A percentile compares a stretch with the other conserved stretches of the same genome.
Conservation (phyloP, 2,329 filamentous ascomycete species). For the Aspergillus bombycis region DNA sequence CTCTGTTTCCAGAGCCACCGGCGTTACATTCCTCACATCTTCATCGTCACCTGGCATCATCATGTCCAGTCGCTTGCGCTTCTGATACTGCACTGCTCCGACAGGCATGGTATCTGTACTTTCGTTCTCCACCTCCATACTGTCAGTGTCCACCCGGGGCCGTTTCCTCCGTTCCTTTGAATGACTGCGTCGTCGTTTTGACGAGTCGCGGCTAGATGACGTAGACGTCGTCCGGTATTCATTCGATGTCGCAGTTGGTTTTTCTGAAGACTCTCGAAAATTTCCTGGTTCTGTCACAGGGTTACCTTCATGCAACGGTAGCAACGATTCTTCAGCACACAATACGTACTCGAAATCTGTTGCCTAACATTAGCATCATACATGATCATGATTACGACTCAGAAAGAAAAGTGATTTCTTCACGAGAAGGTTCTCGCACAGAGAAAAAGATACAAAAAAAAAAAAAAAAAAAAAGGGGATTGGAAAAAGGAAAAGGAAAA, state of each 20-base stretch:
- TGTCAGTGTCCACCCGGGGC: constrained; percentile 19
- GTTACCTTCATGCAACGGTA: neutral
- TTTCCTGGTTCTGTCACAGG: constrained; percentile 7
- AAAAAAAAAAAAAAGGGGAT: too few species aligned
- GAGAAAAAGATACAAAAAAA: too few species aligned
- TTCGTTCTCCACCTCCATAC: neutral
- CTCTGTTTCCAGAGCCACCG: constrained; percentile 40
- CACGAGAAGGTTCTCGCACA: too few species aligned
- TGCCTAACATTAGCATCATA: neutral
- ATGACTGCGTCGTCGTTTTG: neutral
- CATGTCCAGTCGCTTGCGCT: constrained; percentile 28
- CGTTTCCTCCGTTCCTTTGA: constrained; percentile 22
- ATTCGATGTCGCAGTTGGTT: too few species aligned
- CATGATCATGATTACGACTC: neutral
- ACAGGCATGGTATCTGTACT: neutral
- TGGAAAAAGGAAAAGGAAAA: neutral
- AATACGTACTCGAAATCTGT: constrained; percentile 3
- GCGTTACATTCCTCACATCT: constrained; percentile 27
- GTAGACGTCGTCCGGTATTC: neutral
- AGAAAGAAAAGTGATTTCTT: neutral
- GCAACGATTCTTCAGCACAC: neutral
- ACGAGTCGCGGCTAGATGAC: neutral
- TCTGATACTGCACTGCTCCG: constrained; percentile 16
- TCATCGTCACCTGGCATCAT: constrained; percentile 25
- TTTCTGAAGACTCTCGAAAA: neutral